A percentile compares a stretch with the other conserved stretches of the same genome.
Evolutionary conservation across 2,329 filamentous ascomycete genomes (phyloP).

Genomic region (Metarhizium rileyi): DNA sequence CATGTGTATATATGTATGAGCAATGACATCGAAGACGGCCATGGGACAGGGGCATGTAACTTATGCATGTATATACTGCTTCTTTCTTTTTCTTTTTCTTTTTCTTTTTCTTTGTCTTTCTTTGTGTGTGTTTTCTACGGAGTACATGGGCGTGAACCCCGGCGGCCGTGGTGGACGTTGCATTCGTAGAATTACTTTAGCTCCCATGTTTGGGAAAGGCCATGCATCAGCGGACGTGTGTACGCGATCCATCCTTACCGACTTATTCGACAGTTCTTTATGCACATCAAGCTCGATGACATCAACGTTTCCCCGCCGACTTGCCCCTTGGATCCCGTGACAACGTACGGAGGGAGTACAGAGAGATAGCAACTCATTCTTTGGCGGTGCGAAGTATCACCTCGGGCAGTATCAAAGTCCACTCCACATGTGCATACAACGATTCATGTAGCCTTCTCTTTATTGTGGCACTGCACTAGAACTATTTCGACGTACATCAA

Average conservation of each 20-base stretch:
- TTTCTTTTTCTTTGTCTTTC: background rate
- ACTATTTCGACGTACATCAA: slow-evolving; percentile 19
- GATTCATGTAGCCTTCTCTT: slow-evolving; percentile 12
- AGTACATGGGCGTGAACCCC: no score
- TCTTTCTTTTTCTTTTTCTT: no score
- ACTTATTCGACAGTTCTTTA: no score
- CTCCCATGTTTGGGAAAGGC: background rate
- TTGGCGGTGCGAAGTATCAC: no score
- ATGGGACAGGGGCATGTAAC: background rate
- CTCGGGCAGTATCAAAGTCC: no score
- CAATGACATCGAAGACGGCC: background rate
- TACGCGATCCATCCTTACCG: no score
- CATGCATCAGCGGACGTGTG: background rate
- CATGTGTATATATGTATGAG: background rate
- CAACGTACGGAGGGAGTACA: no score
- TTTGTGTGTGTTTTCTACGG: background rate
- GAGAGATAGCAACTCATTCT: no score
- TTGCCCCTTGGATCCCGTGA: no score
- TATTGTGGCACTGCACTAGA: slow-evolving; percentile 20
- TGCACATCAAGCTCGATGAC: no score
- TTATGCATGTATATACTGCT: background rate
- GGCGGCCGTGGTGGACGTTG: no score
- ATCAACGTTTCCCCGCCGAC: no score
- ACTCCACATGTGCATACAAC: background rate
- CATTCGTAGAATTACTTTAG: background rate